These are phyloP conservation scores for Chaetothyriales sp. DNA, from an alignment of 2,329 filamentous ascomycete genomes.

Conservation along the genomic window DNA sequence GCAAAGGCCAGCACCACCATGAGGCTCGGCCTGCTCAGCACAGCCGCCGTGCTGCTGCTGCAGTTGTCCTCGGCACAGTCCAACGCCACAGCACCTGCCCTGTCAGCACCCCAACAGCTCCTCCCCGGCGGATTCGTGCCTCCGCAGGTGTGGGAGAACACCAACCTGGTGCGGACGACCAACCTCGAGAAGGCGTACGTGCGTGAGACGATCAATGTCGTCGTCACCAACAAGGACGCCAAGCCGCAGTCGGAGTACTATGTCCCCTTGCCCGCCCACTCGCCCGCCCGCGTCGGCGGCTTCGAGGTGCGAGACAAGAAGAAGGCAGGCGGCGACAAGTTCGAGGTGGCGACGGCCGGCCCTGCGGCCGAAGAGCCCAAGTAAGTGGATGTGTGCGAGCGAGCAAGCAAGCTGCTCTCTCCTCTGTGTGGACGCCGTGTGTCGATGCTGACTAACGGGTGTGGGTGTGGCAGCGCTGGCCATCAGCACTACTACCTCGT, in stretches of 20 bases:
- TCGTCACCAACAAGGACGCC: slow-evolving; percentile 74
- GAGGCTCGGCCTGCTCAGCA: not conserved
- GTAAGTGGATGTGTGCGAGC: no score
- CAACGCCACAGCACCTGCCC: slow-evolving; percentile 12
- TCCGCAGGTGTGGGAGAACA: slow-evolving; percentile 84
- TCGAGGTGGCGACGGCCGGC: slow-evolving; percentile 56
- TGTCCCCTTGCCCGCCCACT: slow-evolving; percentile 64
- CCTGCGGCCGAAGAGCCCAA: slow-evolving; percentile 35
- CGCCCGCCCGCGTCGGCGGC: slow-evolving; percentile 65
- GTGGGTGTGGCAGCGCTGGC: slow-evolving; percentile 29
- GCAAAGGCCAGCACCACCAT: not conserved
- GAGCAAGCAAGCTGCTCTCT: slow-evolving; percentile 41
- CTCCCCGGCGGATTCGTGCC: slow-evolving; percentile 53
- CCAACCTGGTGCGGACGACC: slow-evolving; percentile 76
- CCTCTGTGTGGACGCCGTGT: slow-evolving; percentile 23
- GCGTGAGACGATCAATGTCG: slow-evolving; percentile 83
- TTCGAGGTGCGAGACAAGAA: slow-evolving; percentile 92
- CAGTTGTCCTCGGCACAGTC: slow-evolving; percentile 6
- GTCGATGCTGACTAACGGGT: not conserved
- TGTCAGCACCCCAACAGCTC: slow-evolving; percentile 18
- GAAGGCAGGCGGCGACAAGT: slow-evolving; percentile 51
- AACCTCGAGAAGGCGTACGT: slow-evolving; percentile 89
- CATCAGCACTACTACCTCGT: slow-evolving; percentile 73
- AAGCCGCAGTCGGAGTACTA: slow-evolving; percentile 81
- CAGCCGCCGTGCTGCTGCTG: not conserved